phyloP scores from a whole-genome alignment of 2,329 filamentous ascomycete genomes.

The Colletotrichum filicis region DNA sequence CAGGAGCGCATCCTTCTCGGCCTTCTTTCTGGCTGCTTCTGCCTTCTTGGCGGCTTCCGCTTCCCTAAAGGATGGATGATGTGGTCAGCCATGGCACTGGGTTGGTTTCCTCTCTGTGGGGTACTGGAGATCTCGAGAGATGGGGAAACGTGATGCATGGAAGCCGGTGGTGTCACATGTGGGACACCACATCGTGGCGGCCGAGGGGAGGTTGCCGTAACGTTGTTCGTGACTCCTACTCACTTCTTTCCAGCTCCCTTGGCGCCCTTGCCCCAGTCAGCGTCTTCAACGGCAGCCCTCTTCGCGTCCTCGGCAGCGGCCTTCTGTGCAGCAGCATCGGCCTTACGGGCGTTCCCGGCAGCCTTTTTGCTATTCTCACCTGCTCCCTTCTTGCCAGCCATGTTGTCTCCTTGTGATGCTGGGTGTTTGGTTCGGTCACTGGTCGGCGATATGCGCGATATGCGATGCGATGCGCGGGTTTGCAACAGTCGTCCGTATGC shows the following conservation, averaged over 20 bases:
- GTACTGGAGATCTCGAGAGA: constrained; percentile 4
- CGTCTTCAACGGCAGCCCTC: constrained; percentile 74
- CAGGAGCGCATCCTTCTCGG: constrained; percentile 85
- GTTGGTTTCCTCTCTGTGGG: constrained; percentile 1
- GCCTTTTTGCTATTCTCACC: constrained; percentile 87
- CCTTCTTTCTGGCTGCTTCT: constrained; percentile 87
- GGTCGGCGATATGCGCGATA: background rate
- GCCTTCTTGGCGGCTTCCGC: constrained; percentile 86
- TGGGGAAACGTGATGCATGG: background rate
- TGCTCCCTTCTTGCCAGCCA: constrained; percentile 77
- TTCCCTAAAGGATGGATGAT: constrained; percentile 66
- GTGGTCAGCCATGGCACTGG: constrained; percentile 23
- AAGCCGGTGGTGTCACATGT: background rate
- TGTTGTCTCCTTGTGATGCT: constrained; percentile 45
- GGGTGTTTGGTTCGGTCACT: background rate
- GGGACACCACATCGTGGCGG: background rate
- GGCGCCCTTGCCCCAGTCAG: constrained; percentile 85
- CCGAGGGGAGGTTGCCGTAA: background rate
- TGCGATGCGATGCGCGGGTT: constrained; percentile 25
- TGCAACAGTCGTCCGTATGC: constrained; percentile 12
- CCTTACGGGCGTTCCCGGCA: constrained; percentile 91
- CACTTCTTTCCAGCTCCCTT: constrained; percentile 92
- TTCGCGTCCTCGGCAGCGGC: constrained; percentile 76
- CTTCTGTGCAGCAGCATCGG: constrained; percentile 86
- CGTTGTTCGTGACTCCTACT: constrained; percentile 42